Evolutionary conservation across 805 yeast species (phyloP).

Genomic region (Candida railenensis): DNA sequence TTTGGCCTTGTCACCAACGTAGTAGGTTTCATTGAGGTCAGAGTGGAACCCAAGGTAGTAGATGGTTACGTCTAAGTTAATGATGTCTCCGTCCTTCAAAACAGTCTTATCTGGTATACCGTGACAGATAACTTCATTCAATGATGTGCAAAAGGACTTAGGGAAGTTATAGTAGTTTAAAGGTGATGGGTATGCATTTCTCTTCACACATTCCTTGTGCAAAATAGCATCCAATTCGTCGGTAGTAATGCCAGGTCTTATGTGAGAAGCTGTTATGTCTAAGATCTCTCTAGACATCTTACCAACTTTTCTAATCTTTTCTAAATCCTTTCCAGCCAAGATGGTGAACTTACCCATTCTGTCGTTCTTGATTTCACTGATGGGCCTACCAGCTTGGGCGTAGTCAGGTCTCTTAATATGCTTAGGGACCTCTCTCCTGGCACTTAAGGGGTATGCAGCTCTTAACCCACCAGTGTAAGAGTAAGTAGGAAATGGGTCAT

Average conservation of each 20-base stretch:
- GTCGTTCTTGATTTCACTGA: constrained; percentile 71
- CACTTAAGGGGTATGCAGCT: constrained; percentile 79
- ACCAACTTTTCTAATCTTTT: constrained; percentile 72
- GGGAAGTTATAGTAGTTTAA: constrained; percentile 93
- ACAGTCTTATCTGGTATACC: constrained; percentile 93
- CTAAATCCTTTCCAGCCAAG: constrained; percentile 66
- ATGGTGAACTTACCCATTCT: constrained; percentile 64
- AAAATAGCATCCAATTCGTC: constrained; percentile 86
- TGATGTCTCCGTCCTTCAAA: constrained; percentile 89
- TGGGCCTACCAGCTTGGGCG: constrained; percentile 76
- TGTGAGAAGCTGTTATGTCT: constrained; percentile 81
- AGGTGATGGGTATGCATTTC: constrained; percentile 93
- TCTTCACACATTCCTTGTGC: constrained; percentile 83
- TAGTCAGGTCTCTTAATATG: constrained; percentile 79
- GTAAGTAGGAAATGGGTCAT: constrained; percentile 85
- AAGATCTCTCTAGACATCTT: constrained; percentile 81
- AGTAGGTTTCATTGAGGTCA: constrained; percentile 94
- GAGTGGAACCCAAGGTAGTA: constrained; percentile 89
- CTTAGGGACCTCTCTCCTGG: constrained; percentile 69
- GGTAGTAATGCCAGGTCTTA: constrained; percentile 87
- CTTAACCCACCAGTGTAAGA: constrained; percentile 71
- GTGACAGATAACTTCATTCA: constrained; percentile 94
- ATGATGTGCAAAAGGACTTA: constrained; percentile 87
- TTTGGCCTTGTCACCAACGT: constrained; percentile 87
- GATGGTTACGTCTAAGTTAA: constrained; percentile 85